These are phyloP conservation scores for Diospyros kaki DNA, from an alignment of 148 eudicot genomes.

Conservation along the genomic window DNA sequence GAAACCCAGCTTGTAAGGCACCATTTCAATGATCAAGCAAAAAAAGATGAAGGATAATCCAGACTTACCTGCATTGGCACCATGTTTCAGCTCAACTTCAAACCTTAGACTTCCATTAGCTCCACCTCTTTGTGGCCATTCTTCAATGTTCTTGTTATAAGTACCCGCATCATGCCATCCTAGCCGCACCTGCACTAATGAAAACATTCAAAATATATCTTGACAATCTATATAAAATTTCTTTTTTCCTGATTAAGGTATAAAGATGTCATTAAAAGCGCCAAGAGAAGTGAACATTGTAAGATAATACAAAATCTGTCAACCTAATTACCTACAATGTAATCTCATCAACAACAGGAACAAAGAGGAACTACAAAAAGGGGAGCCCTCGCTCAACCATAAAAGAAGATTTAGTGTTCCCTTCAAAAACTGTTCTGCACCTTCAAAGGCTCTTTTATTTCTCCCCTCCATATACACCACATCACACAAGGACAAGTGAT, in stretches of 20 bases:
- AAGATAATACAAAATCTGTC: not conserved
- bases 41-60: not conserved
- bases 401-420: not conserved
- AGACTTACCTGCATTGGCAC: conserved; percentile 82
- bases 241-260: not conserved
- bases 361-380: not conserved
- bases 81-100: conserved; percentile 89
- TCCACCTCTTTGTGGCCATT: conserved; percentile 97
- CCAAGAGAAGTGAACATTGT: not conserved
- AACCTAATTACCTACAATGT: too few relatives aligned
- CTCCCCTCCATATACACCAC: too few relatives aligned
- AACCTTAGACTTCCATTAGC: conserved; percentile 95
- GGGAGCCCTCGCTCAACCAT: not conserved
- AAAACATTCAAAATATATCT: conserved; percentile 4
- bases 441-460: not conserved
- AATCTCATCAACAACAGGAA: not conserved
- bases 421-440: not conserved
- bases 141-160: conserved; percentile 78
- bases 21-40: conserved; percentile 8
- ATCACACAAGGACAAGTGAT: too few relatives aligned
- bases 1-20: conserved; percentile 21
- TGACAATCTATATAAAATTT: not conserved
- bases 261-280: not conserved
- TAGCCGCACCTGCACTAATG: conserved; percentile 63
- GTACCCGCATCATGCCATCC: conserved; percentile 99